Base-by-base conservation (phyloP, 108 stramenopile species). In the Skeletonema costatum region DNA sequence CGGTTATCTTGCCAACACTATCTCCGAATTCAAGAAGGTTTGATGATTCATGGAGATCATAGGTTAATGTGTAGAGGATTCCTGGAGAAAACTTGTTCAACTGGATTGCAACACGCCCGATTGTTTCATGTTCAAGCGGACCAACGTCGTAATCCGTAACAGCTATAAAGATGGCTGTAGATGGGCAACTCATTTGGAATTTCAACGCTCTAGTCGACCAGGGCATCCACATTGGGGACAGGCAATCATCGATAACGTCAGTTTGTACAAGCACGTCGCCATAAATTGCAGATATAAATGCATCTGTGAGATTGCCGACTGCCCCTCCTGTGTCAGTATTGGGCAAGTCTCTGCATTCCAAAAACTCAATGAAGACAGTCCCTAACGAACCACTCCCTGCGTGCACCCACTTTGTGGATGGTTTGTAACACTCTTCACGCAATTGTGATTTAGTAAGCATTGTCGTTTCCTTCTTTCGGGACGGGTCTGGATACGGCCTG, bases 401-500 rank as follows among this genome's bases (percentile, higher is more conserved):
- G 60, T 89, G 75, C 6, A 87, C 84, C 92, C 92, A 93, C 3
- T 88, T 82, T 2, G 82, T 76, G 5, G 85, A 87, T 1, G 90
- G 84, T 14, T 71, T 56, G 36, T 61, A 64, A 48, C 88, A 88
- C 63, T 89, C 88, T 2, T 73, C 33, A 17, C 66, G 71, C 13
- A 93, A 66, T 19, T 90, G 82, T 16, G 75, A 60, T 60, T 82
- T 77, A 13, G 84, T 71, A 17, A 90, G 50, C 68, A 82, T 89
- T 19, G 51, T 66, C 13, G 92, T 89, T 51, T 77, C 67, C 9
- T 87, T 35, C 19, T 46, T 21, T 32, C 87, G 51, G 0, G 66
- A 21, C 1, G 92, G 90, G 71, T 93, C 90, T 5, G 92, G 87
- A 67, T 86, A 76, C n/a, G 92, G 92, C 70, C 89, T 90, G 48